A percentile compares a stretch with the other conserved stretches of the same genome.
phyloP scores from a whole-genome alignment of 179 eudicot genomes.

The Corrigiola litoralis region DNA sequence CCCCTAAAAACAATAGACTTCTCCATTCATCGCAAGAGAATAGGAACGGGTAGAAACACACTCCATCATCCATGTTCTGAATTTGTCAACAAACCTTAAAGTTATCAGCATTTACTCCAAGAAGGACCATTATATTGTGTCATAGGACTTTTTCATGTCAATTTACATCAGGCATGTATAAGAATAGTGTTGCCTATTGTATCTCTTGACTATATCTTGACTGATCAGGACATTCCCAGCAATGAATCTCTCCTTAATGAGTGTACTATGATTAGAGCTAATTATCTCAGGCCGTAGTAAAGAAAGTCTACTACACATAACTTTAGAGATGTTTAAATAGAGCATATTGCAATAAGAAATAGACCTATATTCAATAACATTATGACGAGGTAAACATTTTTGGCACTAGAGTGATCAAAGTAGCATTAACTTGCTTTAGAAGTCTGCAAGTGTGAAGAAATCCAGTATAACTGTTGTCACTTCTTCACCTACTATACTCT shows the following conservation, averaged over 20 bases:
- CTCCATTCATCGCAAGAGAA: background rate
- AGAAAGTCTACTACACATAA: background rate
- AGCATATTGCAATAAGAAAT: background rate
- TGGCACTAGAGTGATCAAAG: background rate
- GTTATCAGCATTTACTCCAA: background rate
- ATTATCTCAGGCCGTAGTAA: background rate
- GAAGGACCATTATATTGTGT: background rate
- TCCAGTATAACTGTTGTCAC: background rate
- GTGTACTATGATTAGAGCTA: background rate
- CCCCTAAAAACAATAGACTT: background rate
- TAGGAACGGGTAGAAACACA: background rate
- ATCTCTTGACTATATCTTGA: background rate
- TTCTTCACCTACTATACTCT: background rate
- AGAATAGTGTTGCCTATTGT: background rate
- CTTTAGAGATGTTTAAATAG: background rate
- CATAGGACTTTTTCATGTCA: background rate
- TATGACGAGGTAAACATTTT: background rate
- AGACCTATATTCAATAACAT: background rate
- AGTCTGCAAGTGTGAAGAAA: background rate
- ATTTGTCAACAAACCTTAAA: no score
- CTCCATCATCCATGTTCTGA: background rate
- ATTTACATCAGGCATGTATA: background rate
- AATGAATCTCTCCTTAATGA: background rate
- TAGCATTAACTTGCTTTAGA: background rate
- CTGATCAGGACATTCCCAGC: background rate